phyloP scores from a whole-genome alignment of 2,329 filamentous ascomycete species.

The Venturia carpophila region DNA sequence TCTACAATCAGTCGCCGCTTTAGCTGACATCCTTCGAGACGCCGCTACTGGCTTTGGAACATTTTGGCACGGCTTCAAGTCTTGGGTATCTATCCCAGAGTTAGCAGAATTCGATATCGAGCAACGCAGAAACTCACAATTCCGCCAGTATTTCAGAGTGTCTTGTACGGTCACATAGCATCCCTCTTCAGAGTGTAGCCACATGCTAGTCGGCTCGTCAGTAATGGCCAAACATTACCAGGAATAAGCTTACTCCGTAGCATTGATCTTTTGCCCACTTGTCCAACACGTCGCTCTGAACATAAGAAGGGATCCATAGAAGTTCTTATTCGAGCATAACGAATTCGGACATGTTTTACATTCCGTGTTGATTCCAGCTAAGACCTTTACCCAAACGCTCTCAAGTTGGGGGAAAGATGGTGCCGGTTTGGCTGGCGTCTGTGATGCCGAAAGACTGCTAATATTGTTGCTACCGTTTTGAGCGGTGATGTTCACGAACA shows the following conservation, averaged over 20 bases:
- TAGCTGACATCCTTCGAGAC: not conserved
- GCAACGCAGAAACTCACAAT: not conserved
- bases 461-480: not conserved
- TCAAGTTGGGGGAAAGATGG: not conserved
- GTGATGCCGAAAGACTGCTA: not conserved
- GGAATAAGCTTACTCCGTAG: not conserved
- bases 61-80: not conserved
- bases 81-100: not conserved
- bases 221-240: not conserved
- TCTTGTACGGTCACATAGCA: conserved; percentile 11
- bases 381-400: conserved; percentile 13
- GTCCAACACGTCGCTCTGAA: conserved; percentile 15
- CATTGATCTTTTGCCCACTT: conserved; percentile 7
- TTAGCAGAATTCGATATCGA: not conserved
- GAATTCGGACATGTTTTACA: conserved; percentile 13
- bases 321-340: conserved; percentile 12
- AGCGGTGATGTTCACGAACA: not conserved
- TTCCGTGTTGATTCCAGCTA: conserved; percentile 8
- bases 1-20: not conserved
- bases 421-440: not conserved
- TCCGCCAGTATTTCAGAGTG: conserved; percentile 10
- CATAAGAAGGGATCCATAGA: conserved; percentile 6
- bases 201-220: conserved; percentile 9
- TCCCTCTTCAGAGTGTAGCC: conserved; percentile 2
- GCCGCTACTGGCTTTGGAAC: not conserved